phyloP scores from a whole-genome alignment of 306 rosid species.

The Nissolia schottii region DNA sequence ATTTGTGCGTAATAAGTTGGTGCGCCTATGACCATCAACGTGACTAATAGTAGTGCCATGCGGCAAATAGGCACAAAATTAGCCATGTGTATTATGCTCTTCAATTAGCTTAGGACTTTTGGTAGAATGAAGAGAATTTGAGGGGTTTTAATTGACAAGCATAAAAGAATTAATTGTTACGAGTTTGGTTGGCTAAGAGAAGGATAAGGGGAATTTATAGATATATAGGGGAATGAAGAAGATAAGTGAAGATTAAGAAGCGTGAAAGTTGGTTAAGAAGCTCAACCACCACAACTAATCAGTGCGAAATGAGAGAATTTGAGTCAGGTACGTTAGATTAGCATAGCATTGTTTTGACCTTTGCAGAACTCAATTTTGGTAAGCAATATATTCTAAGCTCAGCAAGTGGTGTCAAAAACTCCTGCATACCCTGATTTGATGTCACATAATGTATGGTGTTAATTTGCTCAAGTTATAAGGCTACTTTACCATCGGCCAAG shows the following conservation, averaged over 20 bases:
- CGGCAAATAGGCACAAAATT: neutral
- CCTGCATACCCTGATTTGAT: slow-evolving; percentile 19
- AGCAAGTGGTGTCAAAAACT: neutral
- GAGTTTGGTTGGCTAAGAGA: slow-evolving; percentile 17
- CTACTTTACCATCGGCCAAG: neutral
- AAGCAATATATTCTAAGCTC: slow-evolving; percentile 12
- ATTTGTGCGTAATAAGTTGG: slow-evolving; percentile 46
- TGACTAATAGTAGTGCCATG: slow-evolving; percentile 20
- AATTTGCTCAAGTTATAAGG: neutral
- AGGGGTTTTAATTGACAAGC: neutral
- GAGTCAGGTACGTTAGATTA: slow-evolving; percentile 24
- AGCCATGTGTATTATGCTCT: slow-evolving; percentile 20
- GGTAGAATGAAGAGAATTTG: slow-evolving; percentile 1
- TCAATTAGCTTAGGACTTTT: neutral
- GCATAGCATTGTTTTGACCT: slow-evolving; percentile 27
- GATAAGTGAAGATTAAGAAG: slow-evolving; percentile 19
- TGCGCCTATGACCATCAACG: slow-evolving; percentile 28
- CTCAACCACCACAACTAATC: slow-evolving; percentile 64
- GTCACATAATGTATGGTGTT: slow-evolving; percentile 6
- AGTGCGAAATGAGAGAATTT: slow-evolving; percentile 18
- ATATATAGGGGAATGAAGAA: neutral
- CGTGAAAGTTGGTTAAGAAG: slow-evolving; percentile 61
- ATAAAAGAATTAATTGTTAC: neutral
- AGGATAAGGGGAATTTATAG: slow-evolving; percentile 48
- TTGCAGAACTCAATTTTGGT: slow-evolving; percentile 13